Conservation (phyloP, 202 grass and related monocot species). For the Schoenoplectus triqueter region DNA sequence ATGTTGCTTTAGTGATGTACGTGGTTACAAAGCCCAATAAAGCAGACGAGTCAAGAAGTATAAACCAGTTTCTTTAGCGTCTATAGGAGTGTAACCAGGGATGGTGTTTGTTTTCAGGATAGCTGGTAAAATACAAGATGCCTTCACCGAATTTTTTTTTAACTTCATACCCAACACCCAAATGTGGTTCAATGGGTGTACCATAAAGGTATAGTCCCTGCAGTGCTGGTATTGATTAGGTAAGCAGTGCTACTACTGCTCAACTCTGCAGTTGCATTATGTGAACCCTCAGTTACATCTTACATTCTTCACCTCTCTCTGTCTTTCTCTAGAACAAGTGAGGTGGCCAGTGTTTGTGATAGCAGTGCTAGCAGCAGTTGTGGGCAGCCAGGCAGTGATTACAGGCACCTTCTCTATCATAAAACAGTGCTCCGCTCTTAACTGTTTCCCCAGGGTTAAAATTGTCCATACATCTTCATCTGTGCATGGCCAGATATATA, state of each 20-base stretch:
- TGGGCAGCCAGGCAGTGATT: constrained; percentile 88
- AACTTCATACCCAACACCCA: not conserved
- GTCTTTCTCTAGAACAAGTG: constrained; percentile 77
- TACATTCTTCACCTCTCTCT: constrained; percentile 24
- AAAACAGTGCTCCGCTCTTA: constrained; percentile 82
- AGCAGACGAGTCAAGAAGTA: not conserved
- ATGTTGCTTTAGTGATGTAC: constrained; percentile 8
- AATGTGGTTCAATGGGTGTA: not conserved
- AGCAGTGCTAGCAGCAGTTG: constrained; percentile 77
- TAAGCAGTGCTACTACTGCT: not conserved
- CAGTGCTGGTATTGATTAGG: not conserved
- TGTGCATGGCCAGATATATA: constrained; percentile 91
- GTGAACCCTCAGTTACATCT: not conserved
- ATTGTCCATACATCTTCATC: constrained; percentile 85
- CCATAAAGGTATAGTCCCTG: not conserved
- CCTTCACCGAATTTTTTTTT: not conserved
- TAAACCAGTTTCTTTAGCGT: not conserved
- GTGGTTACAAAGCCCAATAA: not conserved
- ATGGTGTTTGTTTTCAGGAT: not conserved
- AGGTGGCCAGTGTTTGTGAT: constrained; percentile 93
- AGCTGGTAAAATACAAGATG: not conserved
- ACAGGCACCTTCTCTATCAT: constrained; percentile 96
- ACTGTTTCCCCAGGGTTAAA: constrained; percentile 91
- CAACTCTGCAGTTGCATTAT: not conserved
- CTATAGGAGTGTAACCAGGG: not conserved